A percentile compares a stretch with the other conserved stretches of the same genome.
Evolutionary conservation across 2,329 filamentous ascomycete species (phyloP).

Genomic region (Penicillium nordicum): DNA sequence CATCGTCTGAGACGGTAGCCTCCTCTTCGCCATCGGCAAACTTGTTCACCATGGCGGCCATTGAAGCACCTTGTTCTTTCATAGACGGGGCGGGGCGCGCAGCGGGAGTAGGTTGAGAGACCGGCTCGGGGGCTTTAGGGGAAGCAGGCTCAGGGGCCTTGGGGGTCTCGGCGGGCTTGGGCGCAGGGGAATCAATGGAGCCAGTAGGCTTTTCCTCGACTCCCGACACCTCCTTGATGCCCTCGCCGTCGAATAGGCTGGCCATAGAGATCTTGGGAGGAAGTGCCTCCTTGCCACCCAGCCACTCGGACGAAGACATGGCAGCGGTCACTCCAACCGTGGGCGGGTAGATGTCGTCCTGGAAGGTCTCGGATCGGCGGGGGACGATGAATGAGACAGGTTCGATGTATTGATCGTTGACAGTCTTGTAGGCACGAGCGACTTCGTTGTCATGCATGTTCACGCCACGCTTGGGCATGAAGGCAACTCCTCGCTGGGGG

Average conservation of each 20-base stretch:
- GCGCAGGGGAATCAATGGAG: constrained; percentile 43
- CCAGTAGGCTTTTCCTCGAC: constrained; percentile 37
- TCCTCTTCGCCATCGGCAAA: constrained; percentile 75
- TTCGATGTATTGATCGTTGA: constrained; percentile 91
- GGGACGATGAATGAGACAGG: constrained; percentile 97
- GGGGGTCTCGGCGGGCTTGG: constrained; percentile 42
- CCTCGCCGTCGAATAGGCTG: constrained; percentile 81
- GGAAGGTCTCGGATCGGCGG: constrained; percentile 87
- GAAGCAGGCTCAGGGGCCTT: constrained; percentile 38
- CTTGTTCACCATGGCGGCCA: constrained; percentile 78
- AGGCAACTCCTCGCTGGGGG: constrained; percentile 89
- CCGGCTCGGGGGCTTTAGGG: constrained; percentile 27
- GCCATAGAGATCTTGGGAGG: constrained; percentile 93
- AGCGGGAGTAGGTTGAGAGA: constrained; percentile 33
- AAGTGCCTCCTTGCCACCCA: constrained; percentile 75
- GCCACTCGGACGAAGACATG: constrained; percentile 77
- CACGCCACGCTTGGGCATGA: constrained; percentile 90
- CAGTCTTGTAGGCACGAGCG: constrained; percentile 93
- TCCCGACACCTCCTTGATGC: constrained; percentile 68
- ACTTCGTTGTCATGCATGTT: constrained; percentile 97
- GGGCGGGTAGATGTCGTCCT: constrained; percentile 94
- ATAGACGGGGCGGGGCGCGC: constrained; percentile 62
- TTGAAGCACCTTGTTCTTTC: constrained; percentile 82
- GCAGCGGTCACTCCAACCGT: constrained; percentile 76
- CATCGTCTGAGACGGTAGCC: constrained; percentile 55